Base-by-base conservation (phyloP, 768 basidiomycete genomes). In the Zangia roseola region DNA sequence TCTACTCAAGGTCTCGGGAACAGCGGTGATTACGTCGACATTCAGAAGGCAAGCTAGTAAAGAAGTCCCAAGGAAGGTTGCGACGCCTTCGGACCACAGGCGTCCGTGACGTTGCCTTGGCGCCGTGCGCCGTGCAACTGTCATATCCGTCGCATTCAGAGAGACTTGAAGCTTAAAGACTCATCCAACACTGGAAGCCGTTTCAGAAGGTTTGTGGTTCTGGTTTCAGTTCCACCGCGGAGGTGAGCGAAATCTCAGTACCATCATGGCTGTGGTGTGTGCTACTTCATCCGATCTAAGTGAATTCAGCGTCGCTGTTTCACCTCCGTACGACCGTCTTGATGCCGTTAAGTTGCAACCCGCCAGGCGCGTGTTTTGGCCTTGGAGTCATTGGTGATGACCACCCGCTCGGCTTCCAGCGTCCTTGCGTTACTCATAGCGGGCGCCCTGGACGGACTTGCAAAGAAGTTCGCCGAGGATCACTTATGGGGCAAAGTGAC, bases 271-370 rank as follows among this genome's bases (percentile, higher is more conserved):
- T 16, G 9, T 28, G 31, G 31, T 31, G 14, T 16, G 14, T 31
- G 16, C 16, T n/a, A 26, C 23, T 24, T 10, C 35, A 40, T 23
- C 41, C 33, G 47, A 50, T 37, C 13, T 20, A 34, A 54, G 53
- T 43, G 47, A 45, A 37, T 5, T 16, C 50, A 47, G 41, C 24
- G 34, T 42, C 52, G 2, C 28, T 25, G 44, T 42, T 50, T 49
- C 42, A 47, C 50, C 55, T 46, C 25, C 55, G 52, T 40, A 28
- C 34, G 43, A 24, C 45, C 44, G 47, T 54, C 47, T 49, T 52
- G 5, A 34, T 58, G 52, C 58, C 59, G 44, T 55, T 41, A 58
- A 48, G 58, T n/a, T n/a, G n/a, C 40, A 57, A 49, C 54, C 47
- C 38, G 54, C 26, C 52, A 24, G 14, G 45, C 47, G 45, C 47